phyloP scores from a whole-genome alignment of 495 filamentous ascomycete species.

The Gamarada debralockiae region DNA sequence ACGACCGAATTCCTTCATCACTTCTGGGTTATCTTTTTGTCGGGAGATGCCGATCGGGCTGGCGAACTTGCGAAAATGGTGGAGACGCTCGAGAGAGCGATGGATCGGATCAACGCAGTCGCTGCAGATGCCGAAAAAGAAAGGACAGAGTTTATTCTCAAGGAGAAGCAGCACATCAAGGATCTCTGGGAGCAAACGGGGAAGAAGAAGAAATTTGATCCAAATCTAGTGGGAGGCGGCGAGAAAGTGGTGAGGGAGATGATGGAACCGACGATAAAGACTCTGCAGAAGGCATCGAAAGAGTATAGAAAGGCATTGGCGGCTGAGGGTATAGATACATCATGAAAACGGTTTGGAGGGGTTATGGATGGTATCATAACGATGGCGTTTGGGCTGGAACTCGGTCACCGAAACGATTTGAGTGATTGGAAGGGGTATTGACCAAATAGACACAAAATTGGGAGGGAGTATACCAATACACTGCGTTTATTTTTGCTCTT shows the following conservation, averaged over 20 bases:
- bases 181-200: slow-evolving; percentile 66
- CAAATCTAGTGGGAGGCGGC: slow-evolving; percentile 66
- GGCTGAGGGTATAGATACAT: slow-evolving; percentile 28
- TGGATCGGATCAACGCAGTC: slow-evolving; percentile 78
- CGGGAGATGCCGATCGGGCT: slow-evolving; percentile 73
- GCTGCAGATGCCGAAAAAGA: slow-evolving; percentile 75
- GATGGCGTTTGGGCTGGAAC: slow-evolving; percentile 14
- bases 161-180: slow-evolving; percentile 61
- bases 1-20: slow-evolving; percentile 93
- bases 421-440: neutral
- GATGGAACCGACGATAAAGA: slow-evolving; percentile 63
- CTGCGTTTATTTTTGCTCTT: too few relatives aligned
- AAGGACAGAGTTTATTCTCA: slow-evolving; percentile 51
- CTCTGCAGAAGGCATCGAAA: slow-evolving; percentile 58
- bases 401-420: slow-evolving; percentile 4
- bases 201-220: slow-evolving; percentile 60
- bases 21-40: slow-evolving; percentile 88
- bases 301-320: slow-evolving; percentile 63
- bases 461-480: too few relatives aligned
- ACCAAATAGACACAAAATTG: too few relatives aligned
- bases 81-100: slow-evolving; percentile 69
- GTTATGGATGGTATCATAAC: slow-evolving; percentile 20
- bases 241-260: slow-evolving; percentile 69
- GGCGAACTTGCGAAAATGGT: slow-evolving; percentile 70
- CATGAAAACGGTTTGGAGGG: slow-evolving; percentile 1